These are phyloP conservation scores for Gliomastix tumulicola DNA, from an alignment of 2,329 filamentous ascomycete genomes.

Conservation along the genomic window DNA sequence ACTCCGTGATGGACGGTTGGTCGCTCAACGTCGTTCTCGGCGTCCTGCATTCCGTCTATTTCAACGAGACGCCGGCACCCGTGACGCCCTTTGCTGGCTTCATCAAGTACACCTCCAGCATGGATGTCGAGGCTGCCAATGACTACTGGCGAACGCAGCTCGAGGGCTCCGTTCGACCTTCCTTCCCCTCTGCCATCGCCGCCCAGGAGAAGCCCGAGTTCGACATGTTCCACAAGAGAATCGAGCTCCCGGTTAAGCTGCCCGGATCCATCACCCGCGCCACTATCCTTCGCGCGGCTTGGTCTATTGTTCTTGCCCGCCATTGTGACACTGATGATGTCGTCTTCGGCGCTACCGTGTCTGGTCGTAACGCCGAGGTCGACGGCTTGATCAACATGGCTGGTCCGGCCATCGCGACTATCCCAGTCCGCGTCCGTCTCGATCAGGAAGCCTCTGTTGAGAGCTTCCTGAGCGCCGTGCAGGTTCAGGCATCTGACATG, in stretches of 20 bases:
- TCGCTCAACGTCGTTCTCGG: not conserved
- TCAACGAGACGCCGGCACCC: not conserved
- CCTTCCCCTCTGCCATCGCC: not conserved
- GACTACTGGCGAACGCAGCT: constrained; percentile 1
- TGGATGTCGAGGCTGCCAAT: constrained; percentile 5
- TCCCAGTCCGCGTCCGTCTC: constrained; percentile 9
- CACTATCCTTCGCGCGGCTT: constrained; percentile 11
- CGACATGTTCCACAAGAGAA: not conserved
- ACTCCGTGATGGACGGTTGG: constrained; percentile 5
- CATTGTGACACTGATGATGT: constrained; percentile 6
- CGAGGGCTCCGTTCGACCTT: not conserved
- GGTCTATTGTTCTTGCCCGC: constrained; percentile 4
- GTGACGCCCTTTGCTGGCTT: constrained; percentile 26
- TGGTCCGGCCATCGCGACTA: constrained; percentile 14
- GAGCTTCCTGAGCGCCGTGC: constrained; percentile 7
- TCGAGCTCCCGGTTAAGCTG: not conserved
- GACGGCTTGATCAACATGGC: constrained; percentile 9
- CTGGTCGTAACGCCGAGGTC: constrained; percentile 10
- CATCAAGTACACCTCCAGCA: constrained; percentile 30
- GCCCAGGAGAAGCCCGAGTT: not conserved
- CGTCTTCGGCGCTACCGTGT: constrained; percentile 5
- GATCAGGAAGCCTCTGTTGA: constrained; percentile 3
- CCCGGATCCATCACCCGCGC: constrained; percentile 3
- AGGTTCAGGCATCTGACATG: constrained; percentile 8
- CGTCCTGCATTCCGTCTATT: constrained; percentile 3